Percentiles rank a stretch among this genome's conserved stretches.
Evolutionary conservation across 306 rosid species (phyloP).

Genomic region (Prunus mongolica): DNA sequence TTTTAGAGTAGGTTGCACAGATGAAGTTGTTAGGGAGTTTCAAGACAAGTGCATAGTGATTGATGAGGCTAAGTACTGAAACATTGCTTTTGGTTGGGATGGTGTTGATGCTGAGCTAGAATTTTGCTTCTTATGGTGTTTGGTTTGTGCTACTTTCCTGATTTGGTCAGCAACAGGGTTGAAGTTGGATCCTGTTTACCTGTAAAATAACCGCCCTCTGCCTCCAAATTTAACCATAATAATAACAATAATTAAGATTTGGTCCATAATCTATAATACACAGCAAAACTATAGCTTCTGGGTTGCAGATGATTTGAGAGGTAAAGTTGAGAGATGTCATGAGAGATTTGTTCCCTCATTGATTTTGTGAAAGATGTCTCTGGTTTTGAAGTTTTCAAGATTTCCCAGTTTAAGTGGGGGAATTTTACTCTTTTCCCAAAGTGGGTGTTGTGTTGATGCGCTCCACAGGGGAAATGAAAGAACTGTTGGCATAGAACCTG

Average conservation of each 20-base stretch:
- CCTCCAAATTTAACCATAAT: neutral
- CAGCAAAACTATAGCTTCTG: too few relatives aligned
- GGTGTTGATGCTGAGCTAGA: neutral
- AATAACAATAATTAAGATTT: too few relatives aligned
- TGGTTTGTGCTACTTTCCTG: neutral
- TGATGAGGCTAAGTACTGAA: neutral
- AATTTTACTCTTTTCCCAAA: too few relatives aligned
- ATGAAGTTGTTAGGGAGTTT: neutral
- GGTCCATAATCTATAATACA: too few relatives aligned
- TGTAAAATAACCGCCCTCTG: neutral
- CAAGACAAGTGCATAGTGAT: neutral
- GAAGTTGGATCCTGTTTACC: neutral
- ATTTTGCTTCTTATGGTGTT: neutral
- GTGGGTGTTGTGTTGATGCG: too few relatives aligned
- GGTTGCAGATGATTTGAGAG: neutral
- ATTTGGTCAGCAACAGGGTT: neutral
- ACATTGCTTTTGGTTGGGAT: neutral
- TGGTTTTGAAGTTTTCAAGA: too few relatives aligned
- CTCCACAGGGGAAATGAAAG: too few relatives aligned
- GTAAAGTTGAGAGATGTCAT: neutral
- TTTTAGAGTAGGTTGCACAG: neutral
- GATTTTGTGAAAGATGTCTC: too few relatives aligned
- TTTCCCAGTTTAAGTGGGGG: too few relatives aligned
- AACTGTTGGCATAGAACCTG: too few relatives aligned
- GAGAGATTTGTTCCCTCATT: neutral